These are phyloP conservation scores for Penicillium sumatraense DNA, from an alignment of 2,329 filamentous ascomycete genomes.

Conservation along the genomic window DNA sequence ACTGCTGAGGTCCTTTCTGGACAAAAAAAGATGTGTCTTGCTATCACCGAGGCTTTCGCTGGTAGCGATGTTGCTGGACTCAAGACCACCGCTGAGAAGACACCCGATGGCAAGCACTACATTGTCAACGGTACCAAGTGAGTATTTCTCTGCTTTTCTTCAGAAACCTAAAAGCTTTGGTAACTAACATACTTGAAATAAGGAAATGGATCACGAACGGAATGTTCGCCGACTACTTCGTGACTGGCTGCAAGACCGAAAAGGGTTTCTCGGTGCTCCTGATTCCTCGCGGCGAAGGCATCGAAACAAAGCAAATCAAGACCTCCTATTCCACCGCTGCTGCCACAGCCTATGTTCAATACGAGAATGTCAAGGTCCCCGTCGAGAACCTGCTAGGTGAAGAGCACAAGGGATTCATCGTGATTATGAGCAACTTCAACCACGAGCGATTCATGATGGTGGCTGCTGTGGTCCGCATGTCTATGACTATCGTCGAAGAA, in stretches of 20 bases:
- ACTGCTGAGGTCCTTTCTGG: slow-evolving; percentile 75
- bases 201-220: slow-evolving; percentile 91
- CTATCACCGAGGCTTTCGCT: slow-evolving; percentile 87
- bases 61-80: slow-evolving; percentile 81
- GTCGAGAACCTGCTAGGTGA: slow-evolving; percentile 76
- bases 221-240: slow-evolving; percentile 81
- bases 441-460: slow-evolving; percentile 82
- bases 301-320: slow-evolving; percentile 67
- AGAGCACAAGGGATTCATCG: slow-evolving; percentile 84
- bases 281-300: slow-evolving; percentile 72
- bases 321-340: slow-evolving; percentile 75
- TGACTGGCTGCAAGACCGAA: slow-evolving; percentile 76
- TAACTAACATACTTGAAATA: slow-evolving; percentile 38
- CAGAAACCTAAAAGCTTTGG: not conserved
- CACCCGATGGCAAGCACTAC: slow-evolving; percentile 74
- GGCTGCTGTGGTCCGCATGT: slow-evolving; percentile 67
- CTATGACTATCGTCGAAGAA: slow-evolving; percentile 75
- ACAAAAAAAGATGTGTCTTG: slow-evolving; percentile 85
- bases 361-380: slow-evolving; percentile 85
- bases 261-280: slow-evolving; percentile 80
- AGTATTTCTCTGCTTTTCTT: slow-evolving; percentile 1
- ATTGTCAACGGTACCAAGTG: slow-evolving; percentile 54
- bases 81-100: slow-evolving; percentile 77
- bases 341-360: slow-evolving; percentile 78
- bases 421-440: slow-evolving; percentile 88